These are phyloP conservation scores for Fusarium anguioides DNA, from an alignment of 2,329 filamentous ascomycete species.

Conservation along the genomic window DNA sequence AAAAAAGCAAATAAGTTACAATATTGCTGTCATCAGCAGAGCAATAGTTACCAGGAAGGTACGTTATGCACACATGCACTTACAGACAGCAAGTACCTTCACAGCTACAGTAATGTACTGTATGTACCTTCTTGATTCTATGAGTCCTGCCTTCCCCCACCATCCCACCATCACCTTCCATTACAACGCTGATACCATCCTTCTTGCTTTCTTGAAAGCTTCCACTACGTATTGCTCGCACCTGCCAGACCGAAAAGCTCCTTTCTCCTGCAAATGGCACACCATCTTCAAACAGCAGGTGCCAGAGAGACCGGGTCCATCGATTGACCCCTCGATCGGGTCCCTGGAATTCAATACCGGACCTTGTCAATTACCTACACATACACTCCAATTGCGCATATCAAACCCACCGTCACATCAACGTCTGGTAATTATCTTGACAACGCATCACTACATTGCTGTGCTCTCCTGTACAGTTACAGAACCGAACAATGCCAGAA, in stretches of 20 bases:
- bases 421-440: conserved; percentile 56
- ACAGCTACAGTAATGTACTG: too few species aligned
- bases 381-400: conserved; percentile 22
- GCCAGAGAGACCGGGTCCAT: conserved; percentile 16
- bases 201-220: conserved; percentile 15
- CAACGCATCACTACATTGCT: conserved; percentile 61
- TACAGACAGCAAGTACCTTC: background rate
- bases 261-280: conserved; percentile 23
- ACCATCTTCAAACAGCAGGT: conserved; percentile 24
- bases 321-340: conserved; percentile 30
- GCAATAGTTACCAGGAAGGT: conserved; percentile 23
- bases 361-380: conserved; percentile 13
- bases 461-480: conserved; percentile 30
- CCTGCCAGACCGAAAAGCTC: conserved; percentile 11
- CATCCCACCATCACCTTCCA: conserved; percentile 24
- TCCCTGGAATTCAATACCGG: conserved; percentile 30
- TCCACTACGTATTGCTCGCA: conserved; percentile 22
- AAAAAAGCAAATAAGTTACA: conserved; percentile 43
- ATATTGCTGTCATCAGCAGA: conserved; percentile 42
- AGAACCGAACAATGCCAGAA: conserved; percentile 24
- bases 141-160: too few species aligned
- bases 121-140: background rate
- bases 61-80: conserved; percentile 36
- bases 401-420: conserved; percentile 44
- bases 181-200: background rate